Evolutionary conservation across 2,329 filamentous ascomycete species (phyloP), one percentile per base, ranked within the genome.

Genomic region (Herpotrichia juniperi): DNA sequence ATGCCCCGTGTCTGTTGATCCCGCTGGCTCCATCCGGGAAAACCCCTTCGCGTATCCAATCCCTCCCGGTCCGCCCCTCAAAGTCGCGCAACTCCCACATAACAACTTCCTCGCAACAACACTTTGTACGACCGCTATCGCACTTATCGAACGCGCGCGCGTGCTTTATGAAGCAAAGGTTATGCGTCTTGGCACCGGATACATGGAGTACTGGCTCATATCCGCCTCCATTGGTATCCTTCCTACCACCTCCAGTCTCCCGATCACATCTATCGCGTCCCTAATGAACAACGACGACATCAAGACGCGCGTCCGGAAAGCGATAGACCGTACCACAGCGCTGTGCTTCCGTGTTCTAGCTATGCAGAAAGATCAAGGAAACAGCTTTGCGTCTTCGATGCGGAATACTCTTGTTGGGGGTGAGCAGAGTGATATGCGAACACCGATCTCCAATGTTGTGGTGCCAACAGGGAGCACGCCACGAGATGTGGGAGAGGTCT

Each of bases 191-290:
- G 71, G 69, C 8, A 71, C 68, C 2, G 71, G 66, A 2, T 73
- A 70, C 34, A 69, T 72, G 63, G 69, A 73, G 44, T 71, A 61
- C 48, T 73, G 68, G 63, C 54, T 71, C 8, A 51, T 73, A 28
- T 63, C 57, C n/a, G 64, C 71, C 16, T 66, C 66, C 1, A 53
- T 66, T 16, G 61, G 59, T 7, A 67, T 72, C 53, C 62, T 73
- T 14, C 70, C 54, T 17, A 39, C 51, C 9, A 25, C 35, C 4
- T 56, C 61, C 1, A 22, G 50, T 1, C 46, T 51, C 11, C 56
- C 56, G 5, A 50, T 53, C 0, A 59, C 61, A 1, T 61, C 63
- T 1, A 61, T 55, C 10, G 54, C 59, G 14, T 62, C 57, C 25
- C 53, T 61, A 40, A 61, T 54, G 2, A 57, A 58, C 28, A 21